Evolutionary conservation across 495 filamentous ascomycete species (phyloP).

Genomic region (Neurospora sublineolata): DNA sequence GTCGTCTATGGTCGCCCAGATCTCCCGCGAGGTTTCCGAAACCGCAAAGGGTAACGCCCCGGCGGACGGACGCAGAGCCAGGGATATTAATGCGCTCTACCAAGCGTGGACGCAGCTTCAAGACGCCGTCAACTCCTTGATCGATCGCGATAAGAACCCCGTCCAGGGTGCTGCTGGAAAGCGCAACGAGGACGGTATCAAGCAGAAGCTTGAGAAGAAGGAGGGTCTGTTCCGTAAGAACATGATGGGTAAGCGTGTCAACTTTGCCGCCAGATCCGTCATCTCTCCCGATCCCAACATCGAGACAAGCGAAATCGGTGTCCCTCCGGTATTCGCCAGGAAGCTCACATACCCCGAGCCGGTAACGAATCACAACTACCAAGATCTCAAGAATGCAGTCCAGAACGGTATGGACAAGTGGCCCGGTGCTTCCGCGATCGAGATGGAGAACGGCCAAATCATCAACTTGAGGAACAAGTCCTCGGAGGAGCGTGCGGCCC

Average conservation of each 20-base stretch:
- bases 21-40: slow-evolving; percentile 53
- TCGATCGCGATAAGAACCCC: slow-evolving; percentile 78
- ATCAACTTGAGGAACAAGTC: slow-evolving; percentile 80
- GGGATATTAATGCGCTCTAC: slow-evolving; percentile 33
- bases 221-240: slow-evolving; percentile 97
- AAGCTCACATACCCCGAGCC: slow-evolving; percentile 96
- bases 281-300: slow-evolving; percentile 98
- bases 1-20: slow-evolving; percentile 58
- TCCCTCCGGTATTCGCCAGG: slow-evolving; percentile 90
- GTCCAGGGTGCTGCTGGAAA: slow-evolving; percentile 60
- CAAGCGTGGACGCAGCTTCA: slow-evolving; percentile 69
- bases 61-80: slow-evolving; percentile 27
- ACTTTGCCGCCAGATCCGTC: slow-evolving; percentile 93
- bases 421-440: slow-evolving; percentile 87
- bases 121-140: slow-evolving; percentile 77
- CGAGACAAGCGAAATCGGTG: slow-evolving; percentile 96
- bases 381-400: slow-evolving; percentile 89
- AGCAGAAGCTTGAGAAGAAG: slow-evolving; percentile 97
- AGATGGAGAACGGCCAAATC: slow-evolving; percentile 88
- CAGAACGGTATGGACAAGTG: slow-evolving; percentile 89
- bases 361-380: slow-evolving; percentile 93
- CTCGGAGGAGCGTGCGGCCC: slow-evolving; percentile 66
- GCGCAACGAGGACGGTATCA: slow-evolving; percentile 74
- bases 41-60: slow-evolving; percentile 27
- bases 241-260: slow-evolving; percentile 99